phyloP scores from a whole-genome alignment of 345 rosid genomes.

The Streptanthus diversifolius region DNA sequence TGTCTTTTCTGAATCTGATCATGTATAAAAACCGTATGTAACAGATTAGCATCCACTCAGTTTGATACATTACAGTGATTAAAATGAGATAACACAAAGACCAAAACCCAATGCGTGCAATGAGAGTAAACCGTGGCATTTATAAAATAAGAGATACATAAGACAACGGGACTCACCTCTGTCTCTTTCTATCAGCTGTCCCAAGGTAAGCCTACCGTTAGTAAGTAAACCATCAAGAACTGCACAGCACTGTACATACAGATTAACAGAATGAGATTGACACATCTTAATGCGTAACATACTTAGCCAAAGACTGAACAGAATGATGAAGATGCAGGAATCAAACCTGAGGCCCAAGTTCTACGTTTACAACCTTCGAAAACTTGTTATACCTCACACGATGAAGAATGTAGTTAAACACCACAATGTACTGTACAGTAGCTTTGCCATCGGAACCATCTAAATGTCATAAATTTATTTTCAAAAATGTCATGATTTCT shows the following conservation, averaged over 20 bases:
- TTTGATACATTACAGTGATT: background rate
- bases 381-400: slow-evolving; percentile 73
- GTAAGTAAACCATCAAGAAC: slow-evolving; percentile 69
- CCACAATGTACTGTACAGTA: slow-evolving; percentile 48
- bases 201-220: slow-evolving; percentile 79
- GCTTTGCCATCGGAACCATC: slow-evolving; percentile 51
- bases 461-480: background rate
- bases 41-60: background rate
- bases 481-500: background rate
- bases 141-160: background rate
- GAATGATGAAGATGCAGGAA: slow-evolving; percentile 7
- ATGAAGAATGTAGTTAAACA: slow-evolving; percentile 66
- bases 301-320: background rate
- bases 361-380: slow-evolving; percentile 44
- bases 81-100: slow-evolving; percentile 5
- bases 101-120: background rate
- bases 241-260: slow-evolving; percentile 51
- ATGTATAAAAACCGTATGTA: background rate
- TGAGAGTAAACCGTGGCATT: background rate
- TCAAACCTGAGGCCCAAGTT: slow-evolving; percentile 53
- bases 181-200: slow-evolving; percentile 63
- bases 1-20: slow-evolving; percentile 34
- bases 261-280: background rate
- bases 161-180: slow-evolving; percentile 42
- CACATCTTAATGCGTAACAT: background rate